A percentile compares a stretch with the other conserved stretches of the same genome.
Conservation (phyloP, 805 yeast genomes). For the Saturnispora ahearnii region DNA sequence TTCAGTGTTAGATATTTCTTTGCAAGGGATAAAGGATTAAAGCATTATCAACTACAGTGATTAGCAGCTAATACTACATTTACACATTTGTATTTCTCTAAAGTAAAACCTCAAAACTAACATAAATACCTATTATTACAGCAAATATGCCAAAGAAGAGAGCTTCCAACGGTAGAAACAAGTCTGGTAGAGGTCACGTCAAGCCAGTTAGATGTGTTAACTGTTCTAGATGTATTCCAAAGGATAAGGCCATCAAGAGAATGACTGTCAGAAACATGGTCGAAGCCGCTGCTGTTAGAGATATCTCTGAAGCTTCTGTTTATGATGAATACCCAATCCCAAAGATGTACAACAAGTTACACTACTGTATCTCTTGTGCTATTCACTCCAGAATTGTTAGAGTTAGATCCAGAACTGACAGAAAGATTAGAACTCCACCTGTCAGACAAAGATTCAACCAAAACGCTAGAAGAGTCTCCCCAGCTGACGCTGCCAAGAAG, state of each 20-base stretch:
- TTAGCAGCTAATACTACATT: too few species aligned
- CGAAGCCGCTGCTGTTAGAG: slow-evolving; percentile 99
- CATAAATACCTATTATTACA: slow-evolving; percentile 4
- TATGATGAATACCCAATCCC: slow-evolving; percentile 99
- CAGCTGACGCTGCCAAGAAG: slow-evolving; percentile 96
- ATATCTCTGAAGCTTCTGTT: slow-evolving; percentile 98
- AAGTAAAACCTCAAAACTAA: background rate
- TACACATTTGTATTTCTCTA: background rate
- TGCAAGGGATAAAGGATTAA: too few species aligned
- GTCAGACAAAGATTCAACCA: slow-evolving; percentile 94
- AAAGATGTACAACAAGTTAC: slow-evolving; percentile 98
- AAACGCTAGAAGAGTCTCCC: slow-evolving; percentile 89
- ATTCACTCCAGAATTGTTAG: slow-evolving; percentile 99
- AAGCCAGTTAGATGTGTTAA: slow-evolving; percentile 99
- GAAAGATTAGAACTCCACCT: slow-evolving; percentile 99
- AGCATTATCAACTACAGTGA: too few species aligned
- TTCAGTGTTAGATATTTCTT: too few species aligned
- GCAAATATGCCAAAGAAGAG: slow-evolving; percentile 98
- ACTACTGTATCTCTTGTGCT: slow-evolving; percentile 99
- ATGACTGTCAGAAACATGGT: slow-evolving; percentile 99
- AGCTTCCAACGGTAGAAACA: slow-evolving; percentile 99
- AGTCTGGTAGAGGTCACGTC: slow-evolving; percentile 99
- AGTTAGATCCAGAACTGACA: slow-evolving; percentile 98
- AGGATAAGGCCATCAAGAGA: slow-evolving; percentile 99
- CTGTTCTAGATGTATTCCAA: slow-evolving; percentile 99